These are phyloP conservation scores for Fusarium devonianum DNA, from an alignment of 2,329 filamentous ascomycete species.

Conservation along the genomic window DNA sequence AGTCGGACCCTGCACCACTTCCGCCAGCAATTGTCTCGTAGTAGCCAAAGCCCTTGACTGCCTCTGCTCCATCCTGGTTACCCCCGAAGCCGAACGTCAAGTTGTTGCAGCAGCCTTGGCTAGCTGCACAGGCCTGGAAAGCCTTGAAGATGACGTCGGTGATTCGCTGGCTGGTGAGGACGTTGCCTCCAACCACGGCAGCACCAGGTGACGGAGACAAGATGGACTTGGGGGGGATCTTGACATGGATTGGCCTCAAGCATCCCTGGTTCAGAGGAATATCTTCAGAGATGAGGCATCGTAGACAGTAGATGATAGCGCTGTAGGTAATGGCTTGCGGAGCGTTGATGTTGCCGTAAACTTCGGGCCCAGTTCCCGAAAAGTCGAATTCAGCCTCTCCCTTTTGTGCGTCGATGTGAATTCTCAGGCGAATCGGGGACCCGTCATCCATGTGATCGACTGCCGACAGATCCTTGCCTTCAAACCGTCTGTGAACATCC, in stretches of 20 bases:
- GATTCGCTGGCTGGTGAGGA: constrained; percentile 57
- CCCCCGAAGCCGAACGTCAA: constrained; percentile 79
- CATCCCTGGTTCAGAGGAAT: constrained; percentile 88
- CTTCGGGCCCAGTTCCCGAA: constrained; percentile 78
- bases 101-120: constrained; percentile 84
- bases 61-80: constrained; percentile 48
- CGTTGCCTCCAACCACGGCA: constrained; percentile 84
- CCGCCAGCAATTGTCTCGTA: constrained; percentile 71
- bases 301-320: constrained; percentile 87
- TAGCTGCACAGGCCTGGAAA: constrained; percentile 80
- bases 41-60: constrained; percentile 53
- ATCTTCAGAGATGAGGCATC: constrained; percentile 80
- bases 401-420: constrained; percentile 76
- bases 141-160: constrained; percentile 66
- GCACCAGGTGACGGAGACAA: constrained; percentile 78
- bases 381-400: constrained; percentile 86
- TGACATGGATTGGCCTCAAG: constrained; percentile 75
- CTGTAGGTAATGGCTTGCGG: constrained; percentile 83
- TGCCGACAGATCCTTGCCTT: constrained; percentile 73
- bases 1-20: constrained; percentile 70
- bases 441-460: constrained; percentile 87
- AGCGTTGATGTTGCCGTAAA: constrained; percentile 82
- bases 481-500: constrained; percentile 72
- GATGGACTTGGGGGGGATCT: constrained; percentile 75
- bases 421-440: constrained; percentile 75